Evolutionary conservation across 805 yeast genomes (phyloP).

Genomic region (Cyberlindnera americana): DNA sequence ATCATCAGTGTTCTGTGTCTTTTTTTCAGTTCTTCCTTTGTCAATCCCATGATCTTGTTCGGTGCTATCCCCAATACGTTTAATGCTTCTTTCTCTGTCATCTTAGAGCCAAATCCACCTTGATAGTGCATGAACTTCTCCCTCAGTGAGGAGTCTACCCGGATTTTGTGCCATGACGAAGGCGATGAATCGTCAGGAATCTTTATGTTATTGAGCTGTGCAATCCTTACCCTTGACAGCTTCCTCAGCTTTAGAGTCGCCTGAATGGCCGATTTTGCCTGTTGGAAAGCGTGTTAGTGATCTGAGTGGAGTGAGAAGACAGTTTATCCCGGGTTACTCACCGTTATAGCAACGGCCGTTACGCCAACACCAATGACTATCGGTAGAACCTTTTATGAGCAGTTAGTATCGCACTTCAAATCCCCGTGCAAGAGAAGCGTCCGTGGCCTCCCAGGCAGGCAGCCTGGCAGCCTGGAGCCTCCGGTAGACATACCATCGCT

Average conservation of each 20-base stretch:
- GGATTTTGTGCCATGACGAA: slow-evolving; percentile 11
- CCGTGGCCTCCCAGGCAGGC: no score
- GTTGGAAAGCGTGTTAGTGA: slow-evolving; percentile 5
- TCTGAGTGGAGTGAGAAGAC: no score
- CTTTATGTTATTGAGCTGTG: slow-evolving; percentile 37
- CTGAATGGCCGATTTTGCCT: slow-evolving; percentile 34
- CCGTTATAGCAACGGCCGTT: slow-evolving; percentile 47
- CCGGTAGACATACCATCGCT: no score
- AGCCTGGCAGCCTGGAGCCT: no score
- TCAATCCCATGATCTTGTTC: slow-evolving; percentile 48
- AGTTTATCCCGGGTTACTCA: slow-evolving; percentile 28
- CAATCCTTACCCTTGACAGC: slow-evolving; percentile 37
- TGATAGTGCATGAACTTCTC: slow-evolving; percentile 36
- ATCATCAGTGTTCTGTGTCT: slow-evolving; percentile 77
- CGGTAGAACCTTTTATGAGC: slow-evolving; percentile 40
- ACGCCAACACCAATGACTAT: slow-evolving; percentile 53
- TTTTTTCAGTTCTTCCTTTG: slow-evolving; percentile 52
- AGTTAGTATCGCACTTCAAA: slow-evolving; percentile 8
- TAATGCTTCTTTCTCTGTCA: slow-evolving; percentile 72
- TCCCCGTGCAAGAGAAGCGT: no score
- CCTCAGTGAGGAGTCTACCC: slow-evolving; percentile 21
- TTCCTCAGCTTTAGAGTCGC: slow-evolving; percentile 31
- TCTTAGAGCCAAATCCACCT: slow-evolving; percentile 62
- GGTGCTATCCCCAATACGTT: slow-evolving; percentile 58
- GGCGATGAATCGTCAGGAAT: slow-evolving; percentile 13